Evolutionary conservation across 768 basidiomycete genomes (phyloP).

Genomic region (Fomitopsis serialis): DNA sequence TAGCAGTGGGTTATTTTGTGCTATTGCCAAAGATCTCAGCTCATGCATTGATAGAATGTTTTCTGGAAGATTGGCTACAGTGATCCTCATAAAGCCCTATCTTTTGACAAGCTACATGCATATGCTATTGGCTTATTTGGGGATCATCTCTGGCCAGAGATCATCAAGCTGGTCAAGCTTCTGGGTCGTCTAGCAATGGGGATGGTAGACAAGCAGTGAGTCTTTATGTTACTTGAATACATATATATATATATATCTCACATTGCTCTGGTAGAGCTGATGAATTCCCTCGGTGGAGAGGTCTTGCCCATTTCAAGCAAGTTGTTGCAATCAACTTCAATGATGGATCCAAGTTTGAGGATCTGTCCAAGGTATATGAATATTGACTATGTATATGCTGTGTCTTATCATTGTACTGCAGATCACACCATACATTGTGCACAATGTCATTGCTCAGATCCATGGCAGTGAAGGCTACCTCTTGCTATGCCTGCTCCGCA

Average conservation of each 20-base stretch:
- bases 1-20: not conserved
- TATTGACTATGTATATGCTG: not conserved
- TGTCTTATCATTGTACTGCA: not conserved
- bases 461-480: not conserved
- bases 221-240: too few species aligned
- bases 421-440: not conserved
- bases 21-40: not conserved
- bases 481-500: not conserved
- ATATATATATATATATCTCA: not conserved
- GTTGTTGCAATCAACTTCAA: not conserved
- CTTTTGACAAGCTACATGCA: constrained; percentile 5
- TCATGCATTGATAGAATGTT: not conserved
- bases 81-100: constrained; percentile 1
- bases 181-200: not conserved
- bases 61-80: not conserved
- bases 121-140: not conserved
- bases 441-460: not conserved
- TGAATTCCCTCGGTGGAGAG: not conserved
- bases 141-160: not conserved
- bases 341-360: constrained; percentile 1
- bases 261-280: not conserved
- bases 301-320: not conserved
- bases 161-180: not conserved
- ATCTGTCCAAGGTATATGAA: not conserved
- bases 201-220: too few species aligned